Evolutionary conservation across 164 flowering plant genomes (phyloP).

Genomic region (Saururus chinensis): DNA sequence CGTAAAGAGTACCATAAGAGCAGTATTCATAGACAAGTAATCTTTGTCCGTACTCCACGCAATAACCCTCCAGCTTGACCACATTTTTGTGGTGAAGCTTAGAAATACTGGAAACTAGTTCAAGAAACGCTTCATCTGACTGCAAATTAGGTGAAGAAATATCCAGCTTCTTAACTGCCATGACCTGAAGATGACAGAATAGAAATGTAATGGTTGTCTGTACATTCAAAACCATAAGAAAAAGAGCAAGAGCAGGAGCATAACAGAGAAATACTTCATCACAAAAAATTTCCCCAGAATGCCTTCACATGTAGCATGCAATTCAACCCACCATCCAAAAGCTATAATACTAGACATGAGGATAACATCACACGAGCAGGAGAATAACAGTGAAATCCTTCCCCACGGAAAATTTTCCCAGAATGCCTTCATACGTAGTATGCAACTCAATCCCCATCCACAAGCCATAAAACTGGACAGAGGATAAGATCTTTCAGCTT

Average conservation of each 20-base stretch:
- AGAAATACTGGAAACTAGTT: constrained; percentile 62
- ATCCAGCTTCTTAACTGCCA: constrained; percentile 78
- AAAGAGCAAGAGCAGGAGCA: background rate
- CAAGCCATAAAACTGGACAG: no score
- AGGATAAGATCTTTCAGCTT: no score
- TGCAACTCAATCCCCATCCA: no score
- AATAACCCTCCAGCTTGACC: constrained; percentile 86
- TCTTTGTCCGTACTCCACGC: constrained; percentile 77
- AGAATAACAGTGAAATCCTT: no score
- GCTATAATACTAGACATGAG: background rate
- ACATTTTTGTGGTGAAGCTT: constrained; percentile 74
- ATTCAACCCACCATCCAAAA: no score
- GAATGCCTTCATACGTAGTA: no score
- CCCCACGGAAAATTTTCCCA: no score
- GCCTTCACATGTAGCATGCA: no score
- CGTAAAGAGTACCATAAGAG: constrained; percentile 69
- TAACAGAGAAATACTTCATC: no score
- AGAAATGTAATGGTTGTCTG: background rate
- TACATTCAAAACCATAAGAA: background rate
- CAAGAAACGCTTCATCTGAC: constrained; percentile 65
- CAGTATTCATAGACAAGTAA: constrained; percentile 81
- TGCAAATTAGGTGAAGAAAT: constrained; percentile 37
- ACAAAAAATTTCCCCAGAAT: no score
- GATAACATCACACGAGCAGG: no score
- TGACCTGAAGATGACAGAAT: constrained; percentile 30